phyloP scores from a whole-genome alignment of 2,329 filamentous ascomycete species.

The Colletotrichum gigasporum region DNA sequence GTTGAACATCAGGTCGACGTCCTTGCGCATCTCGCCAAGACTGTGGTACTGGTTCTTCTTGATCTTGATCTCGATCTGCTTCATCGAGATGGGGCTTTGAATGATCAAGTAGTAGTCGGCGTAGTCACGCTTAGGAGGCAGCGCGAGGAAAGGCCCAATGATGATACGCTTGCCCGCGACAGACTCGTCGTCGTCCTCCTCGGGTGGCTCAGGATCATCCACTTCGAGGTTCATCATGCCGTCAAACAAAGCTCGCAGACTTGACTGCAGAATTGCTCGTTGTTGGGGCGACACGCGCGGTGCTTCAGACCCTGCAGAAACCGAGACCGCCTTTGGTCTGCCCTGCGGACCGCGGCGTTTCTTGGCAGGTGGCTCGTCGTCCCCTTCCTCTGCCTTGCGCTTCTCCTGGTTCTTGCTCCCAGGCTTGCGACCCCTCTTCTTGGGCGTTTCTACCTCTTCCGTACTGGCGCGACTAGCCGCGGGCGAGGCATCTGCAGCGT shows the following conservation, averaged over 20 bases:
- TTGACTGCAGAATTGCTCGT: conserved; percentile 81
- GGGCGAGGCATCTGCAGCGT: conserved; percentile 72
- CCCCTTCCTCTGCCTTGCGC: conserved; percentile 84
- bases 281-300: conserved; percentile 71
- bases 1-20: conserved; percentile 84
- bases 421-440: conserved; percentile 87
- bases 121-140: conserved; percentile 89
- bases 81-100: conserved; percentile 92
- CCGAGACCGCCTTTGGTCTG: conserved; percentile 63
- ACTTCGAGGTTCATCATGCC: conserved; percentile 86
- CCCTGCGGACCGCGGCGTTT: conserved; percentile 79
- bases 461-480: conserved; percentile 83
- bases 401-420: conserved; percentile 77
- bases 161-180: conserved; percentile 77
- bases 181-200: conserved; percentile 65
- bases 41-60: conserved; percentile 93
- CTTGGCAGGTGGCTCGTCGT: conserved; percentile 81
- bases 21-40: conserved; percentile 81
- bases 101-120: conserved; percentile 97
- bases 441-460: conserved; percentile 77
- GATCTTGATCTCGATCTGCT: conserved; percentile 92
- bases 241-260: conserved; percentile 81
- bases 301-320: conserved; percentile 41
- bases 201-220: conserved; percentile 69
- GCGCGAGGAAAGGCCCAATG: conserved; percentile 92